Evolutionary conservation across 805 yeast species (phyloP).

Genomic region (Metschnikowia sp.): DNA sequence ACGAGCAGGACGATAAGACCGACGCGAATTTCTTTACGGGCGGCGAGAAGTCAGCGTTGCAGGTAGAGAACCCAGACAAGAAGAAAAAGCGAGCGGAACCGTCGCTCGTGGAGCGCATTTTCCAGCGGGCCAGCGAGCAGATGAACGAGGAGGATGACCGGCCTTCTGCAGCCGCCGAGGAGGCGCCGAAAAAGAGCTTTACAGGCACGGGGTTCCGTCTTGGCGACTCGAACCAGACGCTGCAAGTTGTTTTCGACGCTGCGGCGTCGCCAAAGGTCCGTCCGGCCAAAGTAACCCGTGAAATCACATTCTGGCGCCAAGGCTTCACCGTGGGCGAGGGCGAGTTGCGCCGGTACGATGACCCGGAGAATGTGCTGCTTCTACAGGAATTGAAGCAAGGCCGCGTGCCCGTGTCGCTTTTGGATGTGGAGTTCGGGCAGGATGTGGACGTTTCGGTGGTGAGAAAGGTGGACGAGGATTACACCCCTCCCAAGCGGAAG

Average conservation of each 20-base stretch:
- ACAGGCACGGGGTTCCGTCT: slow-evolving; percentile 52
- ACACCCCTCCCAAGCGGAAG: slow-evolving; percentile 58
- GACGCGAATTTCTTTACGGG: slow-evolving; percentile 58
- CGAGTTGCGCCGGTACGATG: slow-evolving; percentile 79
- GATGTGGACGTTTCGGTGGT: slow-evolving; percentile 89
- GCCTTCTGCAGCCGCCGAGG: slow-evolving; percentile 26
- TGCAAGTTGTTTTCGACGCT: slow-evolving; percentile 35
- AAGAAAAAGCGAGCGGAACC: slow-evolving; percentile 34
- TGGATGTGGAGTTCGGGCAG: slow-evolving; percentile 85
- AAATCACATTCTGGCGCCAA: slow-evolving; percentile 92
- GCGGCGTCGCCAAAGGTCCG: slow-evolving; percentile 14
- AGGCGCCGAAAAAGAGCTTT: slow-evolving; percentile 27
- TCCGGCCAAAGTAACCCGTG: slow-evolving; percentile 60
- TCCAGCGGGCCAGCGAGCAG: slow-evolving; percentile 55
- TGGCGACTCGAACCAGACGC: slow-evolving; percentile 45
- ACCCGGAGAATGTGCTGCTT: slow-evolving; percentile 79
- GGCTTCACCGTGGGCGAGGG: slow-evolving; percentile 97
- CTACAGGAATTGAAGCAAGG: slow-evolving; percentile 82
- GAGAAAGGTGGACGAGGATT: slow-evolving; percentile 78
- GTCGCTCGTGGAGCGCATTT: slow-evolving; percentile 63
- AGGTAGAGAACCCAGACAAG: slow-evolving; percentile 70
- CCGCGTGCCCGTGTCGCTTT: slow-evolving; percentile 80
- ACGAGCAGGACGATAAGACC: slow-evolving; percentile 54
- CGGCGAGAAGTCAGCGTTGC: slow-evolving; percentile 73
- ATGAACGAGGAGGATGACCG: slow-evolving; percentile 37